These are phyloP conservation scores for Picea abies DNA, from an alignment of 83 land plant genomes.

Conservation along the genomic window DNA sequence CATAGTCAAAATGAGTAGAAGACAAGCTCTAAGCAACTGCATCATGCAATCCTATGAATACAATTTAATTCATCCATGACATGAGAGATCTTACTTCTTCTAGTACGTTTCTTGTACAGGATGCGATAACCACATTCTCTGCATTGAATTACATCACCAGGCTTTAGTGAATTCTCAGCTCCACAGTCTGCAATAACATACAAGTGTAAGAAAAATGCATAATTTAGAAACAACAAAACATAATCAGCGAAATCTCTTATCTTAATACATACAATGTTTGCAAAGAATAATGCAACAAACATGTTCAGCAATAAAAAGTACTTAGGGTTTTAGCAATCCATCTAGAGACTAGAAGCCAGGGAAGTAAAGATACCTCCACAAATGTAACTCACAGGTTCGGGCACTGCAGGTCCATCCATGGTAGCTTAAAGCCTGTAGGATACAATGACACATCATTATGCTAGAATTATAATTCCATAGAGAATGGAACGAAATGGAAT, in stretches of 20 bases:
- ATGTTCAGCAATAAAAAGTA: not conserved
- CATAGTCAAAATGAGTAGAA: too few species aligned
- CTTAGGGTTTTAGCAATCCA: not conserved
- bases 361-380: slow-evolving; percentile 52
- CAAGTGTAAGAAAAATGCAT: not conserved
- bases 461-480: not conserved
- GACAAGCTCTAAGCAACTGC: not conserved
- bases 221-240: not conserved
- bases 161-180: slow-evolving; percentile 85
- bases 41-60: not conserved
- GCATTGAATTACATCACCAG: slow-evolving; percentile 96
- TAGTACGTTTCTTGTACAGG: slow-evolving; percentile 93
- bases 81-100: slow-evolving; percentile 64
- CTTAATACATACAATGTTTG: not conserved
- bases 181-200: slow-evolving; percentile 66
- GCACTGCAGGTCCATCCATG: slow-evolving; percentile 20
- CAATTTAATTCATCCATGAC: not conserved
- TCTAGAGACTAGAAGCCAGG: not conserved
- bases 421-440: not conserved
- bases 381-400: slow-evolving; percentile 66
- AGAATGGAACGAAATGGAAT: not conserved
- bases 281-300: too few species aligned
- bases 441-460: not conserved
- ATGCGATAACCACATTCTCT: slow-evolving; percentile 97
- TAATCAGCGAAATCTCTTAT: not conserved